Evolutionary conservation across 805 yeast species (phyloP), one percentile per base, ranked within the genome.

Genomic region (Dipodascus albidus): DNA sequence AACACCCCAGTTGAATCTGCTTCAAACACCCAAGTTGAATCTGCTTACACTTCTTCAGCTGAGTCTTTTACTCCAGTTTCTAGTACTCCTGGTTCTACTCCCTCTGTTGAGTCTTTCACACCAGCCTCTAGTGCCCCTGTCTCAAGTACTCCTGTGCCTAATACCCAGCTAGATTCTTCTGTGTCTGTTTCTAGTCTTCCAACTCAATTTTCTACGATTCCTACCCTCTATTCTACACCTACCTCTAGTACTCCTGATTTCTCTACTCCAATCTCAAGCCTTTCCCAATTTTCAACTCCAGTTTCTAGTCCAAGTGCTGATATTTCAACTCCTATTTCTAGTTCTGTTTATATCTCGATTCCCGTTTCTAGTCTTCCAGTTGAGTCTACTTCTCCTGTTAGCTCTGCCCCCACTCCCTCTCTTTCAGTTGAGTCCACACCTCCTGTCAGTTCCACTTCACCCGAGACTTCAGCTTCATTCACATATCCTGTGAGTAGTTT

Each of bases 351-450:
- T n/a, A n/a, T n/a, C n/a, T n/a, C n/a, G n/a, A n/a, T n/a, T n/a
- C n/a, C n/a, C n/a, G 48, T 42, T n/a, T 42, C 48, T 9, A 47
- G 31, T 47, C 23, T 27, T 47, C 24, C 49, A 14, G 49, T 23
- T 17, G 31, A 47, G 49, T 21, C 24, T 21, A 3, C 49, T 8
- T 11, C 27, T 22, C 19, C 27, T 21, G n/a, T 6, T 49, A 41
- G 50, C 17, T 31, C 3, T 20, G 53, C 21, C 38, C 24, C 17
- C 21, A n/a, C 47, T 17, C n/a, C n/a, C n/a, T n/a, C n/a, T n/a
- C n/a, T 11, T 27, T 27, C 33, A 27, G 33, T 27, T 27, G 33
- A 6, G 11, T 27, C 33, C 11, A 11, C 9, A 27, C 11, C 33
- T 27, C 11, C 33, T 27, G 33, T 27, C 11, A 11, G 9, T 11